Conservation (phyloP, 2,329 filamentous ascomycete genomes). For the Talaromyces rugulosus region DNA sequence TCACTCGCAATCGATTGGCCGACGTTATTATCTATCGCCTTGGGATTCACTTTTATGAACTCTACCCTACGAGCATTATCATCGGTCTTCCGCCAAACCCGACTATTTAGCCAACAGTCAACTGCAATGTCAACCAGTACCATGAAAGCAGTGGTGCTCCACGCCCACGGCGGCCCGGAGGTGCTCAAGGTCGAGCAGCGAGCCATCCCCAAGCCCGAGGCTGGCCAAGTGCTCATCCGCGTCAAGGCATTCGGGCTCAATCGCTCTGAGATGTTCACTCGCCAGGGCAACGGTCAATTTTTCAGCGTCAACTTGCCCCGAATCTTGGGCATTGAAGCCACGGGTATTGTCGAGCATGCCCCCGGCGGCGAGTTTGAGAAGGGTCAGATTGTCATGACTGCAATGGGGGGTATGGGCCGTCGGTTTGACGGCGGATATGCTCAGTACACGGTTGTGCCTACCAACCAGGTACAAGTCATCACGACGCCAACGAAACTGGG, state of each 20-base stretch:
- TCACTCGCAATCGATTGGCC: not conserved
- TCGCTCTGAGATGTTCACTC: constrained; percentile 45
- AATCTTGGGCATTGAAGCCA: constrained; percentile 46
- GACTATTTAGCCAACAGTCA: not conserved
- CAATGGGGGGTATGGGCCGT: constrained; percentile 48
- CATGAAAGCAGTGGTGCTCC: constrained; percentile 45
- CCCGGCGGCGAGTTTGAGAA: constrained; percentile 31
- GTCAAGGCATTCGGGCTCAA: constrained; percentile 47
- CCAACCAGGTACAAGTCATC: constrained; percentile 36
- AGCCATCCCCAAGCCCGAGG: constrained; percentile 36
- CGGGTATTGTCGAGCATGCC: constrained; percentile 38
- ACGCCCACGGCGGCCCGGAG: constrained; percentile 35
- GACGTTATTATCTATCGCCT: not conserved
- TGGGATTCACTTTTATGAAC: not conserved
- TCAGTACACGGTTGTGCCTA: constrained; percentile 45
- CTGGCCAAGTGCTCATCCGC: constrained; percentile 39
- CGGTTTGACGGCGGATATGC: constrained; percentile 48
- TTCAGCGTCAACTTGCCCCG: constrained; percentile 40
- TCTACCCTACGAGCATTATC: not conserved
- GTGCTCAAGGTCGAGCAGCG: constrained; percentile 36
- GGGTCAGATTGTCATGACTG: constrained; percentile 43
- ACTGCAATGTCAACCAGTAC: constrained; percentile 15
- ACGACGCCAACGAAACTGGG: constrained; percentile 25
- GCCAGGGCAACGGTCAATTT: constrained; percentile 36
- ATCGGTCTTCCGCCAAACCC: not conserved